Evolutionary conservation across 768 basidiomycete genomes (phyloP), one percentile per base, ranked within the genome.

Genomic region (Pholiota conissans): DNA sequence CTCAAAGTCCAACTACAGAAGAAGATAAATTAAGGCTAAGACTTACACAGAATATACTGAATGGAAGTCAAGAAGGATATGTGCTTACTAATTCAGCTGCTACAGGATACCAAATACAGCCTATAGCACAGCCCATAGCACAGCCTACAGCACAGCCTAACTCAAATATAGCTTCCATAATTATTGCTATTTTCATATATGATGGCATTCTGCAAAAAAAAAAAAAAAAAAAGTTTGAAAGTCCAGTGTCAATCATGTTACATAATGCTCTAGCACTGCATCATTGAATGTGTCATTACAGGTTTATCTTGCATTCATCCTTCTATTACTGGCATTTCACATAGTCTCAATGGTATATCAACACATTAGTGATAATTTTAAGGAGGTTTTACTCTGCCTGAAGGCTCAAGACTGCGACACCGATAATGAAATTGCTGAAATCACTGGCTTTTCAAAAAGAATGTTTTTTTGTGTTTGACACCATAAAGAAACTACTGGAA

Each of bases 361-460:
- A 7, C 39, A 63, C 10, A 65, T 65, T 32, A 65, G 64, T 26
- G 27, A 55, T 27, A 62, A 65, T 29, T 57, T 65, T 30, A 65
- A 65, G 39, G 52, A 55, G 27, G 59, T 59, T 28, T 53, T 57
- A 5, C 35, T 65, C 10, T 34, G 49, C 8, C 60, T 64, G 22
- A 26, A 47, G 13, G 49, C 22, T 5, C 42, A 42, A 34, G 61
- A 59, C 0, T 37, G 32, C 16, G 61, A 62, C 54, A 57, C 39
- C 45, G 47, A 40, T 13, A 16, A 52, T 6, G 59, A 66, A 10
- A 63, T 66, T 5, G 9, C 27, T 7, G 30, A 28, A 3, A 60
- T 66, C 18, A 42, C 22, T 13, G 30, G 49, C 3, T 46, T 64
- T 22, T 64, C 63, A 1, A 32, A 27, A 6, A 20, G 30, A 9